Base-by-base conservation (phyloP, 495 filamentous ascomycete species). In the Hypoxylon cercidicola region DNA sequence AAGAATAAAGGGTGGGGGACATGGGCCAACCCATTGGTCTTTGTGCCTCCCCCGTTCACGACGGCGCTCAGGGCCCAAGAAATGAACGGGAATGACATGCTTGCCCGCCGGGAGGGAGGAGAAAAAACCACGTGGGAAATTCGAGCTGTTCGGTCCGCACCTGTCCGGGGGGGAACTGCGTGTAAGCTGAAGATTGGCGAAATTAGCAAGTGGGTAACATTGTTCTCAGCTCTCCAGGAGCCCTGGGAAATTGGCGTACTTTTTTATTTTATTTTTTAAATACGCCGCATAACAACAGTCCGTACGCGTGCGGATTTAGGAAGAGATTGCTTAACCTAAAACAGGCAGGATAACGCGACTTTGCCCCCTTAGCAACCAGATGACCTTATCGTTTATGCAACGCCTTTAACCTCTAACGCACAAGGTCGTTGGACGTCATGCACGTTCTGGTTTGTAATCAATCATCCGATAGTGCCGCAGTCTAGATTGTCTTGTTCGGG, bases 341-440 rank as follows among this genome's bases (percentile, higher is more conserved):
- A 50, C 16, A 37, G 64, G 64, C 50, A 59, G 52, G 3, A 68
- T 60, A 51, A 51, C 35, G 54, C 64, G 64, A 68, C 43, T 16
- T 23, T 48, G 37, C 60, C 44, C 18, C 44, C 16, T 51, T 54
- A 37, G 16, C 20, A 59, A 59, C 21, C 34, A 54, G 32, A 41
- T 25, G 53, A 52, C 57, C 18, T n/a, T n/a, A n/a, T n/a, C n/a
- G n/a, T n/a, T 46, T 53, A 34, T 58, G 37, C 46, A 49, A 11
- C 25, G 21, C 21, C 16, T 39, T 12, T 0, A 51, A 11, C 19
- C 18, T 37, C 32, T 9, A 15, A 30, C 13, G 12, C 37, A 16
- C 9, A n/a, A 40, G 15, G 15, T 16, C 12, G 37, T 40, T 16
- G 9, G 16, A 9, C 40, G 11, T 11, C 16, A 46, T 46, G 10